Percentiles rank a stretch among this genome's conserved stretches.
These are phyloP conservation scores for Amborella trichopoda DNA, from an alignment of 164 flowering plant species.

Conservation along the genomic window DNA sequence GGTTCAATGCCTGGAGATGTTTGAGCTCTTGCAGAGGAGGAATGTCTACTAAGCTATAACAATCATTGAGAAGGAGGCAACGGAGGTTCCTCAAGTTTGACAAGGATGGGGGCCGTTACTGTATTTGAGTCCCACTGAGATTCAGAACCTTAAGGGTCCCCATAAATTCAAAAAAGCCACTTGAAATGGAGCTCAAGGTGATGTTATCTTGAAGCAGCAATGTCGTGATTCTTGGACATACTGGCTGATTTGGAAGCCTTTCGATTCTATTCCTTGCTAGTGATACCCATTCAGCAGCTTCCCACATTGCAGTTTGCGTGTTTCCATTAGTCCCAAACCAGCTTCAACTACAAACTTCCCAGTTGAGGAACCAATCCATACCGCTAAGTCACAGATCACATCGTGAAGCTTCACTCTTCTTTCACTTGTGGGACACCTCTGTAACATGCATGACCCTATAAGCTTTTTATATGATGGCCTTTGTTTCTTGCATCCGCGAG, in stretches of 20 bases:
- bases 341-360: neutral
- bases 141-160: slow-evolving; percentile 6
- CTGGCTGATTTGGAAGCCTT: neutral
- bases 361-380: neutral
- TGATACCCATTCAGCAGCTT: neutral
- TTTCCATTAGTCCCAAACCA: neutral
- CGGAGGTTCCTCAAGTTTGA: no score
- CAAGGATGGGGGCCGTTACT: slow-evolving; percentile 1
- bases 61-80: no score
- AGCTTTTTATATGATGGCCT: neutral
- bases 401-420: neutral
- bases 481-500: neutral
- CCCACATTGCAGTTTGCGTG: slow-evolving; percentile 5
- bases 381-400: neutral
- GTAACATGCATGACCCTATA: neutral
- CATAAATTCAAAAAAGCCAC: slow-evolving; percentile 9
- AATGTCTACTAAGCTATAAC: no score
- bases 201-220: slow-evolving; percentile 3
- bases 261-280: slow-evolving; percentile 2
- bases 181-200: slow-evolving; percentile 4
- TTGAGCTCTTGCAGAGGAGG: no score
- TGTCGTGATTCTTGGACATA: neutral
- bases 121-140: slow-evolving; percentile 8
- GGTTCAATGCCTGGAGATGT: no score
- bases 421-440: neutral